Conservation (phyloP, 331 rosid species). For the Quercus lobata region DNA sequence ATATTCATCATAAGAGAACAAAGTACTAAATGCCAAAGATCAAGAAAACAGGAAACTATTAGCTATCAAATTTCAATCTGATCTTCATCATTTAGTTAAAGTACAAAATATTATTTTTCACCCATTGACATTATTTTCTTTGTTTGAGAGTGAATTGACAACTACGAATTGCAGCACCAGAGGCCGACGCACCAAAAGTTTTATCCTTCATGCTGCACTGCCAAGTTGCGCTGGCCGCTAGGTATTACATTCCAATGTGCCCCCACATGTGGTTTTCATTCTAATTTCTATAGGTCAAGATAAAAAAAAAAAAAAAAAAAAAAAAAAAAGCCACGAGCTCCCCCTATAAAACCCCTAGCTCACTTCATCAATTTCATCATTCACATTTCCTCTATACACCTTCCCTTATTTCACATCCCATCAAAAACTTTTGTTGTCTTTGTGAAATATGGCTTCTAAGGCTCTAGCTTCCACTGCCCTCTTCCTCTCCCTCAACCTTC, state of each 20-base stretch:
- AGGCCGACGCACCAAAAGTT: background rate
- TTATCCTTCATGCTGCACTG: background rate
- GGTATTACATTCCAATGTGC: background rate
- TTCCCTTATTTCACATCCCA: background rate
- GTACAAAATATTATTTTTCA: background rate
- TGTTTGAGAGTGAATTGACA: background rate
- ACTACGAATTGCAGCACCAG: background rate
- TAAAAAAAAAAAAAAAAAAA: accelerated
- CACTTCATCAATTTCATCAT: background rate
- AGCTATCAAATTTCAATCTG: too few species aligned
- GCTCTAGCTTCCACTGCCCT: constrained; percentile 17
- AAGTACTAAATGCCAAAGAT: background rate
- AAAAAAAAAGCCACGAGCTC: background rate
- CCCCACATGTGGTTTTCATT: background rate
- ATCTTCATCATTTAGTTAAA: too few species aligned
- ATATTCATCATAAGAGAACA: background rate
- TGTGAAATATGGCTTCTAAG: constrained; percentile 37
- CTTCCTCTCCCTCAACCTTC: constrained; percentile 28
- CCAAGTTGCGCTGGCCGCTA: background rate
- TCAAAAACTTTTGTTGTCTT: background rate
- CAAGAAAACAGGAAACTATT: background rate
- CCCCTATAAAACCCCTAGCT: background rate
- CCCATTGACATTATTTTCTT: background rate
- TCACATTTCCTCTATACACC: background rate
- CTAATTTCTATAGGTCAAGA: background rate